These are phyloP conservation scores for Helenozyma baotianmanensis DNA, from an alignment of 805 yeast species.

Conservation along the genomic window DNA sequence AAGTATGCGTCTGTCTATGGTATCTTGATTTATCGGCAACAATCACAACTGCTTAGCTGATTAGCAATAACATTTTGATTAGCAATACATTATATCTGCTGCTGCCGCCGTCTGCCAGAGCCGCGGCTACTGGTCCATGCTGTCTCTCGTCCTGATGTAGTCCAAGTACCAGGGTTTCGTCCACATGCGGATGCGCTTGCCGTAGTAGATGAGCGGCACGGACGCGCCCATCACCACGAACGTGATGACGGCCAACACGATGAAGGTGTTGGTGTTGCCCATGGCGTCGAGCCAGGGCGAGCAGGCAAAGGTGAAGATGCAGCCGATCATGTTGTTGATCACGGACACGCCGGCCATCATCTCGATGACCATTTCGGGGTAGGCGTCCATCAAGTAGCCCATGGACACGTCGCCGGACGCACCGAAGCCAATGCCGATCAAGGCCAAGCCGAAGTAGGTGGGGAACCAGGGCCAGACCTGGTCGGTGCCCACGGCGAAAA, in stretches of 20 bases:
- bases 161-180: constrained; percentile 49
- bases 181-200: constrained; percentile 54
- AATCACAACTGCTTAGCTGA: too few species aligned
- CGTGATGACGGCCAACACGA: constrained; percentile 57
- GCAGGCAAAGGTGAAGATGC: constrained; percentile 63
- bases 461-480: constrained; percentile 49
- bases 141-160: constrained; percentile 13
- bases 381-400: constrained; percentile 62
- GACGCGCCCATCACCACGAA: constrained; percentile 53
- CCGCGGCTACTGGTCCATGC: constrained; percentile 1
- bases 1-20: too few species aligned
- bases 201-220: constrained; percentile 56
- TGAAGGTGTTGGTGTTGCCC: constrained; percentile 56
- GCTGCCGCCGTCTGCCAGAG: too few species aligned
- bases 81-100: too few species aligned
- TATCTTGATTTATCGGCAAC: too few species aligned
- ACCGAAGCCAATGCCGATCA: constrained; percentile 67
- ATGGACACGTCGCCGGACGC: constrained; percentile 68
- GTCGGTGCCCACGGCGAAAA: constrained; percentile 66
- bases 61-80: too few species aligned
- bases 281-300: constrained; percentile 54
- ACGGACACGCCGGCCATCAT: constrained; percentile 68
- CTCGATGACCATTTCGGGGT: constrained; percentile 65
- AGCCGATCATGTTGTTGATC: constrained; percentile 60
- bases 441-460: constrained; percentile 57